Base-by-base conservation (phyloP, 2,329 filamentous ascomycete genomes). In the Reticulascus tulasneorum region DNA sequence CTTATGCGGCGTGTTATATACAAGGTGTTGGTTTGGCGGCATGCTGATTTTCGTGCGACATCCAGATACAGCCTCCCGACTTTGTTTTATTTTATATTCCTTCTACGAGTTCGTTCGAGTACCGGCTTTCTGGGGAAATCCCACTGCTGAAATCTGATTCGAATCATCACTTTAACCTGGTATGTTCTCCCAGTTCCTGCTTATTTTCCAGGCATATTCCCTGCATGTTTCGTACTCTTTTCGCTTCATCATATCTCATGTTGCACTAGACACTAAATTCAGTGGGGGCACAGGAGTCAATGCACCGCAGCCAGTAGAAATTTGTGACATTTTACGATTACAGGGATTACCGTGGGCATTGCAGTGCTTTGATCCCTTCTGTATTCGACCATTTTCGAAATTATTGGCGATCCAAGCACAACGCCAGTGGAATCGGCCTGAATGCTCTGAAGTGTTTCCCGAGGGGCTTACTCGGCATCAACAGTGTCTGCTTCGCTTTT, bases 161-260 rank as follows among this genome's bases (percentile, higher is more conserved):
- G n/a, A n/a, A 27, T n/a, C 22, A 33, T 23, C 18, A 17, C 30
- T 9, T 19, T 26, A 20, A 23, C 21, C 21, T 42, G 16, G 40
- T 42, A 36, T 36, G 40, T 42, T 41, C 29, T 25, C 23, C 21
- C 24, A 29, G n/a, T 15, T 11, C n/a, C 35, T n/a, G n/a, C n/a
- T n/a, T n/a, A n/a, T n/a, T n/a, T 18, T 35, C 37, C 42, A 35
- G 42, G 42, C 42, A 39, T 43, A 23, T 44, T 43, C 42, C 39
- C 34, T 39, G 35, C 15, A 18, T 13, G 9, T 34, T 16, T 31
- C 42, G 25, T 29, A 15, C 11, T 33, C 16, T 32, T 17, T 22
- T 26, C 29, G 21, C 21, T 27, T 12, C 22, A 33, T 25, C 29
- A 28, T 44, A 24, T 39, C 30, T 30, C 22, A 30, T 32, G 42